Conservation (phyloP, 2,329 filamentous ascomycete species). For the Juglanconis oblonga region DNA sequence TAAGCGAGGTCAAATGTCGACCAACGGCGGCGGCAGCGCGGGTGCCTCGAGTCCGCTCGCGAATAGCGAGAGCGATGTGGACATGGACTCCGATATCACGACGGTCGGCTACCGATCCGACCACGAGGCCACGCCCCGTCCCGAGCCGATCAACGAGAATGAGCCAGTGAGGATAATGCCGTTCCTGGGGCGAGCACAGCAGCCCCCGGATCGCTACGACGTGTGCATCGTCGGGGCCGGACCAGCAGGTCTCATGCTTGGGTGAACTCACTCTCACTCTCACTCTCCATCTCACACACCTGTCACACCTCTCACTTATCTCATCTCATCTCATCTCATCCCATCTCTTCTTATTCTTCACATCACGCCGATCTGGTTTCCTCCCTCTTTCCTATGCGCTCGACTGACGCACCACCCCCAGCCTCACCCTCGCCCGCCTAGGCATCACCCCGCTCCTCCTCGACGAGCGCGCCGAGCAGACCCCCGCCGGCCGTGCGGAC, state of each 20-base stretch:
- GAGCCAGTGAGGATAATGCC: slow-evolving; percentile 15
- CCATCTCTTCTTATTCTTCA: slow-evolving; percentile 19
- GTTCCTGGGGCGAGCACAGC: slow-evolving; percentile 43
- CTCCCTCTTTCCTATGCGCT: slow-evolving; percentile 45
- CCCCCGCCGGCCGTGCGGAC: slow-evolving; percentile 64
- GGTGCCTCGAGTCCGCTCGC: slow-evolving; percentile 9
- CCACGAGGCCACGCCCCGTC: slow-evolving; percentile 8
- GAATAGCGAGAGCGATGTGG: slow-evolving; percentile 16
- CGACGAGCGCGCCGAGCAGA: slow-evolving; percentile 67
- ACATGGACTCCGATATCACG: slow-evolving; percentile 15
- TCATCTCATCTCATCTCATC: background rate
- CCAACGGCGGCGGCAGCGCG: background rate
- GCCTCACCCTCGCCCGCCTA: slow-evolving; percentile 34
- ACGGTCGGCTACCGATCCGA: slow-evolving; percentile 7
- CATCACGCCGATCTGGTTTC: slow-evolving; percentile 35
- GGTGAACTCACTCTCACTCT: slow-evolving; percentile 24
- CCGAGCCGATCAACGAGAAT: slow-evolving; percentile 15
- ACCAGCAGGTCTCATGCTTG: slow-evolving; percentile 55
- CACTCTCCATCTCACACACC: background rate
- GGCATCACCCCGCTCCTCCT: slow-evolving; percentile 64
- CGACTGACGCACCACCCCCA: background rate
- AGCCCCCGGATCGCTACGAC: slow-evolving; percentile 37
- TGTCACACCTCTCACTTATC: too few species aligned
- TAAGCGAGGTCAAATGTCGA: too few species aligned
- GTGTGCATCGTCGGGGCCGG: slow-evolving; percentile 52